Evolutionary conservation across 2,329 filamentous ascomycete species (phyloP).

Genomic region (Beauveria varroae): DNA sequence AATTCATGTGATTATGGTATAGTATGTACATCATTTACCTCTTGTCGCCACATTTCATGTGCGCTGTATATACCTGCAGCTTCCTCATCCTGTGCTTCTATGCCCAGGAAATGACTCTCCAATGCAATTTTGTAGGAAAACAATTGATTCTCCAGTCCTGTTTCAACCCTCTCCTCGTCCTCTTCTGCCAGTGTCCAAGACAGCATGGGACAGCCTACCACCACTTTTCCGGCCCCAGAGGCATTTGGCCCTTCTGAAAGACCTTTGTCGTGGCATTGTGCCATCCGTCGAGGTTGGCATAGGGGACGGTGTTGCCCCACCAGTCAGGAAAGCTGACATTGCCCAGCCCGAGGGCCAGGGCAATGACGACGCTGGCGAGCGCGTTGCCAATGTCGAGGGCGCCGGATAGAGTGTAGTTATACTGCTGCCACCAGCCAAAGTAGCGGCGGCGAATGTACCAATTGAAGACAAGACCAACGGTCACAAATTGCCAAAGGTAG

Average conservation of each 20-base stretch:
- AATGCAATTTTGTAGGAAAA: too few species aligned
- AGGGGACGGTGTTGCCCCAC: conserved; percentile 37
- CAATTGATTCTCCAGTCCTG: too few species aligned
- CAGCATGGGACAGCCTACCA: conserved; percentile 2
- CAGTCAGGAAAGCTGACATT: conserved; percentile 36
- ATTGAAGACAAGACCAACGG: conserved; percentile 50
- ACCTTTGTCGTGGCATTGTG: conserved; percentile 20
- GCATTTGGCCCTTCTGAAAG: conserved; percentile 19
- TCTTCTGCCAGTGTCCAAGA: too few species aligned
- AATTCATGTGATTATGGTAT: too few species aligned
- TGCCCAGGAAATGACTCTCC: too few species aligned
- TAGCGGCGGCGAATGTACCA: conserved; percentile 40
- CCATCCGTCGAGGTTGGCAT: conserved; percentile 23
- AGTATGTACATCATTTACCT: too few species aligned
- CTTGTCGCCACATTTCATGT: too few species aligned
- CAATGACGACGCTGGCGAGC: conserved; percentile 43
- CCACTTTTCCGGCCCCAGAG: conserved; percentile 22
- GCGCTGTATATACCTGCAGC: too few species aligned
- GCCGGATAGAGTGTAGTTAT: conserved; percentile 51
- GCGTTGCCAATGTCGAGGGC: conserved; percentile 47
- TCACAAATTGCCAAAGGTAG: conserved; percentile 47
- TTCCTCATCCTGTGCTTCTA: too few species aligned
- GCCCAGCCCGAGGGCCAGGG: conserved; percentile 36
- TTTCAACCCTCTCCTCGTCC: too few species aligned
- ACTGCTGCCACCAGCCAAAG: conserved; percentile 49